These are phyloP conservation scores for Vaccinium myrtillus DNA, from an alignment of 148 eudicot genomes.

Conservation along the genomic window DNA sequence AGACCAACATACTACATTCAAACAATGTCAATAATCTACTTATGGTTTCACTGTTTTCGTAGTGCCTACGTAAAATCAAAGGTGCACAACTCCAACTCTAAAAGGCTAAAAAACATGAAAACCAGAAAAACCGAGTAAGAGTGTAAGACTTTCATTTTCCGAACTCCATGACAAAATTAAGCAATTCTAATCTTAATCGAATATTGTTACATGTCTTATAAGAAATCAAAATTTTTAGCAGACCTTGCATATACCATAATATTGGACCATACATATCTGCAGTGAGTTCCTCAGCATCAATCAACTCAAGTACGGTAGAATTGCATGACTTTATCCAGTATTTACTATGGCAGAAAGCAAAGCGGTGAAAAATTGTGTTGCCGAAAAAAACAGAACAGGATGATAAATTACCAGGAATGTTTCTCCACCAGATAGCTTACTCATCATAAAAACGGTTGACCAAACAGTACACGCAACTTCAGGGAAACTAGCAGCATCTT, in stretches of 20 bases:
- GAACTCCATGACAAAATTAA: not conserved
- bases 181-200: not conserved
- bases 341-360: not conserved
- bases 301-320: not conserved
- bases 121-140: not conserved
- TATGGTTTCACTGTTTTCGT: not conserved
- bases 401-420: slow-evolving; percentile 64
- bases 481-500: slow-evolving; percentile 90
- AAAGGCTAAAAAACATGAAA: not conserved
- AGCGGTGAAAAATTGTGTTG: not conserved
- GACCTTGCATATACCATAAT: not conserved
- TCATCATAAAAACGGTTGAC: slow-evolving; percentile 96
- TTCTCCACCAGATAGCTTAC: slow-evolving; percentile 81
- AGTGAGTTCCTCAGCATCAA: slow-evolving; percentile 9
- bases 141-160: not conserved
- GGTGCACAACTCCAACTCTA: not conserved
- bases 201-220: not conserved
- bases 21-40: not conserved
- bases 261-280: not conserved
- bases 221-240: not conserved
- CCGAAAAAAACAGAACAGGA: slow-evolving; percentile 28
- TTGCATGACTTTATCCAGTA: not conserved
- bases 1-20: not conserved
- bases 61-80: not conserved
- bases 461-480: slow-evolving; percentile 98